Conservation (phyloP, 352 stramenopile species). For the Blastocystis sp. region DNA sequence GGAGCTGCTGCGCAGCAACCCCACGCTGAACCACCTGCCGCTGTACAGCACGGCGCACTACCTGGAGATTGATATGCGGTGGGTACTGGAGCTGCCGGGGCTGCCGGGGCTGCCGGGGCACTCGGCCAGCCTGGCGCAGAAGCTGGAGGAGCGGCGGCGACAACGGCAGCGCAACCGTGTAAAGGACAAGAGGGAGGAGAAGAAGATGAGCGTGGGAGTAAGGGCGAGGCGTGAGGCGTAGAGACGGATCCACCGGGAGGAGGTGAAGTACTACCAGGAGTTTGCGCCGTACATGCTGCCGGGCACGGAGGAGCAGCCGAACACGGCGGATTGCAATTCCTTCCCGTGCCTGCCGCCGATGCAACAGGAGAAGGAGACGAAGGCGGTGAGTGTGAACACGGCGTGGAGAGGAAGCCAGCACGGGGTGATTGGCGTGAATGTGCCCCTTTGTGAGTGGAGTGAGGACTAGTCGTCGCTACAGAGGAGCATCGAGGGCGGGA, state of each 20-base stretch:
- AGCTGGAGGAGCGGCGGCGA: background rate
- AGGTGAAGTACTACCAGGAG: background rate
- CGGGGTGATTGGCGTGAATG: conserved; percentile 48
- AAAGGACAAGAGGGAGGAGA: background rate
- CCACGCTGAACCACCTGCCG: conserved; percentile 8
- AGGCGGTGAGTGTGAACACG: background rate
- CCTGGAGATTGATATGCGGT: conserved; percentile 12
- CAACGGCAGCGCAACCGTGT: background rate
- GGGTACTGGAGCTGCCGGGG: background rate
- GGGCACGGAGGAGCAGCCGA: background rate
- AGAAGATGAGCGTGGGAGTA: background rate
- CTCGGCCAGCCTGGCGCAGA: background rate
- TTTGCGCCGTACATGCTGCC: background rate
- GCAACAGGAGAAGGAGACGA: background rate
- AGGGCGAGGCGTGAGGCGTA: background rate
- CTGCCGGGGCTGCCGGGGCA: background rate
- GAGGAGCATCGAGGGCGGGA: background rate
- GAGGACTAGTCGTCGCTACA: conserved; percentile 6
- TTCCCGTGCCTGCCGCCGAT: background rate
- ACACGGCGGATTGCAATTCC: conserved; percentile 17
- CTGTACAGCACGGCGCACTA: background rate
- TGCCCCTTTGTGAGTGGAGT: background rate
- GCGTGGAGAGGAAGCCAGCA: conserved; percentile 4
- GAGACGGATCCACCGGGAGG: background rate
- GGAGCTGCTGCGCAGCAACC: background rate